Evolutionary conservation across 164 flowering plant species (phyloP).

Genomic region (Umbellularia californica): DNA sequence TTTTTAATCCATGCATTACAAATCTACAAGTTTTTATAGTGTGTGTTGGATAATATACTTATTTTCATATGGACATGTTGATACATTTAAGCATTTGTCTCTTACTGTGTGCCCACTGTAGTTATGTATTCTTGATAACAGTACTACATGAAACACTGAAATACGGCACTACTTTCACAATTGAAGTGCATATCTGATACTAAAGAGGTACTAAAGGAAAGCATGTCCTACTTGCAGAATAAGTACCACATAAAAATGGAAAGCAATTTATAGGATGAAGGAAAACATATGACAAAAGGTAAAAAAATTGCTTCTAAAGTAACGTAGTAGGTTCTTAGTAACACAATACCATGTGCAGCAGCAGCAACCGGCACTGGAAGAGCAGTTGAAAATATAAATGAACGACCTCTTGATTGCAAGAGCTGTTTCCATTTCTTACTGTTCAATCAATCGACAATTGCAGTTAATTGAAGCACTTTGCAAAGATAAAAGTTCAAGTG

Average conservation of each 20-base stretch:
- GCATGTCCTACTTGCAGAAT: too few relatives aligned
- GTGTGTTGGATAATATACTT: too few relatives aligned
- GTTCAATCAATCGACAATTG: conserved; percentile 17
- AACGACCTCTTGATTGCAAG: conserved; percentile 79
- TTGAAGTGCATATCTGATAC: background rate
- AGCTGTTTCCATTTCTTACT: conserved; percentile 90
- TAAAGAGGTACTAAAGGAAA: background rate
- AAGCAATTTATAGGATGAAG: too few relatives aligned
- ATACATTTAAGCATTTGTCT: too few relatives aligned
- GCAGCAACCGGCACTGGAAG: conserved; percentile 75
- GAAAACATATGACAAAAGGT: background rate
- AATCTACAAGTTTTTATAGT: too few relatives aligned
- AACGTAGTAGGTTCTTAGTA: conserved; percentile 3
- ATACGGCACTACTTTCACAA: background rate
- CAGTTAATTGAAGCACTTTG: background rate
- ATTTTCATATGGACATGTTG: too few relatives aligned
- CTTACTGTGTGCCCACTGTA: too few relatives aligned
- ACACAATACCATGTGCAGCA: conserved; percentile 69
- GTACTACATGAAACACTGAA: background rate
- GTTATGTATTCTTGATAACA: background rate
- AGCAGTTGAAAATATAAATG: conserved; percentile 89
- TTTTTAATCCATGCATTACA: too few relatives aligned
- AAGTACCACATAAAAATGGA: too few relatives aligned
- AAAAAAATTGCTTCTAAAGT: background rate
- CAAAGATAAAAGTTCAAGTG: background rate